A percentile compares a stretch with the other conserved stretches of the same genome.
Conservation (phyloP, 306 rosid genomes). For the Cucumis melo region DNA sequence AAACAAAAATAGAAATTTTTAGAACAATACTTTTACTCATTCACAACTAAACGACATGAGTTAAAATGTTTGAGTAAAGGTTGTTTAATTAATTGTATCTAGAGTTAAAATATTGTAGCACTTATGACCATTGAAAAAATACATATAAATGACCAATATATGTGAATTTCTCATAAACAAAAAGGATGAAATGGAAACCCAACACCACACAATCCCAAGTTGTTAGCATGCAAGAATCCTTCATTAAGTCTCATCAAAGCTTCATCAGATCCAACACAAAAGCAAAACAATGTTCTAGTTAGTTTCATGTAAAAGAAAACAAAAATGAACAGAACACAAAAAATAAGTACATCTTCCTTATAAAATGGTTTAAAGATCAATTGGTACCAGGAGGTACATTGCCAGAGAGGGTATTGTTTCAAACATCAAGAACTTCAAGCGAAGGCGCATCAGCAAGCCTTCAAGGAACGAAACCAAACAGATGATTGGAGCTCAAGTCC, state of each 20-base stretch:
- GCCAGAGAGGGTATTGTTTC: conserved; percentile 82
- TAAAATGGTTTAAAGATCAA: neutral
- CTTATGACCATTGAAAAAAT: too few relatives aligned
- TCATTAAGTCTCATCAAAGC: conserved; percentile 62
- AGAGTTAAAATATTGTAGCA: too few relatives aligned
- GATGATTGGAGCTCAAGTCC: conserved; percentile 65
- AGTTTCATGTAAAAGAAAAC: neutral
- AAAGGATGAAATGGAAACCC: too few relatives aligned
- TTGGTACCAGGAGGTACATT: conserved; percentile 67
- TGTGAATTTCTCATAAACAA: too few relatives aligned
- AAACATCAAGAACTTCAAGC: conserved; percentile 57
- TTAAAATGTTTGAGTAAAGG: too few relatives aligned
- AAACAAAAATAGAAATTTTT: too few relatives aligned
- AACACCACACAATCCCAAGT: conserved; percentile 72
- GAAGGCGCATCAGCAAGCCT: conserved; percentile 52
- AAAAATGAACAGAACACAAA: neutral
- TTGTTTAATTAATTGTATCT: too few relatives aligned
- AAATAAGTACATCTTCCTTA: neutral
- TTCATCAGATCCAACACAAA: conserved; percentile 24
- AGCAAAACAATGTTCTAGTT: neutral
- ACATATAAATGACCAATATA: too few relatives aligned
- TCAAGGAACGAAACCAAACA: conserved; percentile 80
- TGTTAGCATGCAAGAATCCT: conserved; percentile 50
- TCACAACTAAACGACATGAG: too few relatives aligned
- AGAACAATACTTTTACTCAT: too few relatives aligned